Percentiles rank a stretch among this genome's conserved stretches.
phyloP scores from a whole-genome alignment of 2,329 filamentous ascomycete species.

The Phyllosticta paracitricarpa region DNA sequence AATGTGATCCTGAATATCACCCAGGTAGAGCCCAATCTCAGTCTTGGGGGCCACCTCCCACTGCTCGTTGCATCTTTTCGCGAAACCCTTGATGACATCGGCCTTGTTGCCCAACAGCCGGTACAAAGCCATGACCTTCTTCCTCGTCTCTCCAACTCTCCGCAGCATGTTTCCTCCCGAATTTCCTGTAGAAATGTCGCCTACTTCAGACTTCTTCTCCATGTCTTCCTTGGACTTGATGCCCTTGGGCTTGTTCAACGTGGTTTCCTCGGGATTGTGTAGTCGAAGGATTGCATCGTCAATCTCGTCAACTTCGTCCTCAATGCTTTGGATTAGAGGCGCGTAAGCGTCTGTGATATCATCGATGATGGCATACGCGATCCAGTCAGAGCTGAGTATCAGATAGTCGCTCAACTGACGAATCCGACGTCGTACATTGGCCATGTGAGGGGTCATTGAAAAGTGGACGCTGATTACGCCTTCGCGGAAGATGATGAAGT shows the following conservation, averaged over 20 bases:
- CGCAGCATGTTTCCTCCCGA: constrained; percentile 73
- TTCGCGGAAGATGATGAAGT: constrained; percentile 91
- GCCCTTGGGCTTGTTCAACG: constrained; percentile 24
- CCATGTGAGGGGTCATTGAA: constrained; percentile 88
- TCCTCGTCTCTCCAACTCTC: constrained; percentile 84
- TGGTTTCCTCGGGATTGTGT: constrained; percentile 51
- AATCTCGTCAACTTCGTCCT: constrained; percentile 94
- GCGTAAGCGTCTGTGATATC: constrained; percentile 96
- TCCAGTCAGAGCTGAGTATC: constrained; percentile 91
- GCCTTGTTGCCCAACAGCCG: constrained; percentile 91
- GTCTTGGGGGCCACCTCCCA: constrained; percentile 93
- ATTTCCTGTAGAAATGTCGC: constrained; percentile 34
- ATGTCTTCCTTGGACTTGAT: constrained; percentile 19
- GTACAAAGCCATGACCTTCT: constrained; percentile 95
- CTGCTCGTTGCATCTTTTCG: constrained; percentile 94
- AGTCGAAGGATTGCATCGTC: constrained; percentile 82
- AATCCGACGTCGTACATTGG: constrained; percentile 88
- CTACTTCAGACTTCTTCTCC: constrained; percentile 24
- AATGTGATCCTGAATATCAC: constrained; percentile 98
- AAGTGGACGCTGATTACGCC: constrained; percentile 92
- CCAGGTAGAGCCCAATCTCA: constrained; percentile 94
- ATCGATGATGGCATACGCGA: constrained; percentile 94
- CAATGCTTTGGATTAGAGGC: constrained; percentile 83
- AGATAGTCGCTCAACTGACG: constrained; percentile 91
- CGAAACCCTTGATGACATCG: constrained; percentile 98